Base-by-base conservation (phyloP, 2,329 filamentous ascomycete species). In the Neofusicoccum sp. region DNA sequence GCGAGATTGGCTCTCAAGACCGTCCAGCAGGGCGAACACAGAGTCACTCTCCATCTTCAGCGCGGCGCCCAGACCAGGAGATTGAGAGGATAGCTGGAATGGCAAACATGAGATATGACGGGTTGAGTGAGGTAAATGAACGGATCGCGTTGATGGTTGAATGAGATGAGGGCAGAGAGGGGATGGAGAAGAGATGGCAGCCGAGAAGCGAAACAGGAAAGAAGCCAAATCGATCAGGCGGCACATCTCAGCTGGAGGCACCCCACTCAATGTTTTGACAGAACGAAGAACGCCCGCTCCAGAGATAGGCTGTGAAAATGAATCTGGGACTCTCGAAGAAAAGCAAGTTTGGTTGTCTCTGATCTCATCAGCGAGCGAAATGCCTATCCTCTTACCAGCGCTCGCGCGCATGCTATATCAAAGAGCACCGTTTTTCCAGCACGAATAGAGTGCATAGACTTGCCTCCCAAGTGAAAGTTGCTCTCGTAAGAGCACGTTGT, bases 21-120 rank as follows among this genome's bases (percentile, higher is more conserved):
- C n/a, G 31, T 61, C 57, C 28, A 62, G 48, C 20, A 63, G 40
- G n/a, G 60, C 61, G 33, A 63, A 59, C n/a, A 64, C 26, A 16
- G 53, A 58, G 6, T 51, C n/a, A 49, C 28, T 34, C 1, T 41
- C 44, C 36, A 49, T 49, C 6, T 60, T 43, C 36, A 60, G 20
- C 8, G n/a, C 16, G 7, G 16, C 40, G 24, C 31, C 20, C 9
- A 28, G 20, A 4, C 11, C 20, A 43, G 28, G 28, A 9, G 16
- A 11, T 16, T 24, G 28, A 43, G n/a, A 31, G 1, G 16, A 49
- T 14, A 6, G 31, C 33, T 40, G 8, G 1, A n/a, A 24, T 6
- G 40, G 24, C 11, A 24, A 44, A 4, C 53, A 44, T 44, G 30
- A 8, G 26, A 12, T 3, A 33, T 6, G 26, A 24, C n/a, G 53